Percentiles rank a stretch among this genome's conserved stretches.
These are phyloP conservation scores for Alternaria conjuncta DNA, from an alignment of 2,329 filamentous ascomycete species.

Conservation along the genomic window DNA sequence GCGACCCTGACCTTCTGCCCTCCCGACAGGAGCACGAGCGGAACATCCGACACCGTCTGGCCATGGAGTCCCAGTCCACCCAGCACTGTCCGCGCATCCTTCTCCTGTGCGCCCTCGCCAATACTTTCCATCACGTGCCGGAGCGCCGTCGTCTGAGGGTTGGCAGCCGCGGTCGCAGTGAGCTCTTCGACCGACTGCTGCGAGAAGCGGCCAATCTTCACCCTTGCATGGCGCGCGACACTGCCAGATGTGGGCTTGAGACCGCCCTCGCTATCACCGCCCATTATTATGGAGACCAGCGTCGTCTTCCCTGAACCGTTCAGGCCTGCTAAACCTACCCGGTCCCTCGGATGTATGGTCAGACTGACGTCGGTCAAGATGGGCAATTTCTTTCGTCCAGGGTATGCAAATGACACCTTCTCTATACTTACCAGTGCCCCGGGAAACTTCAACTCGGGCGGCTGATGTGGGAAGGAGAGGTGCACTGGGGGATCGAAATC, in stretches of 20 bases:
- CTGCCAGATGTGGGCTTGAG: constrained; percentile 66
- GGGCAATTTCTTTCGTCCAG: constrained; percentile 46
- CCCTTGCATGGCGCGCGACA: constrained; percentile 69
- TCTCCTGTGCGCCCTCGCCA: constrained; percentile 64
- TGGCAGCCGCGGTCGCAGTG: constrained; percentile 60
- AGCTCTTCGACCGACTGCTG: constrained; percentile 79
- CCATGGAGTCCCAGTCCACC: constrained; percentile 74
- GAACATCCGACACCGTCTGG: constrained; percentile 73
- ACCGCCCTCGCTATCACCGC: constrained; percentile 44
- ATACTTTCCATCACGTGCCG: constrained; percentile 65
- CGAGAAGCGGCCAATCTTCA: constrained; percentile 77
- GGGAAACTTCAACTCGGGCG: constrained; percentile 75
- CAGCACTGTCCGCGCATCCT: constrained; percentile 70
- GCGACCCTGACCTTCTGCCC: constrained; percentile 73
- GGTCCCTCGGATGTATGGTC: constrained; percentile 74
- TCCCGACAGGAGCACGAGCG: constrained; percentile 75
- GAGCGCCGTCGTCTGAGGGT: constrained; percentile 68
- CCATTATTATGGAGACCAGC: constrained; percentile 73
- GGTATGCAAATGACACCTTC: constrained; percentile 70
- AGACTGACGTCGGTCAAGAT: constrained; percentile 70
- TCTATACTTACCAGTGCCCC: constrained; percentile 77
- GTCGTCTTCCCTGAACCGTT: constrained; percentile 87
- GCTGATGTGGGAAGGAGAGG: constrained; percentile 65
- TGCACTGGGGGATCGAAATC: constrained; percentile 63
- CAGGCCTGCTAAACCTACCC: constrained; percentile 76